These are phyloP conservation scores for Metschnikowia cubensis DNA, from an alignment of 805 yeast species.

Conservation along the genomic window DNA sequence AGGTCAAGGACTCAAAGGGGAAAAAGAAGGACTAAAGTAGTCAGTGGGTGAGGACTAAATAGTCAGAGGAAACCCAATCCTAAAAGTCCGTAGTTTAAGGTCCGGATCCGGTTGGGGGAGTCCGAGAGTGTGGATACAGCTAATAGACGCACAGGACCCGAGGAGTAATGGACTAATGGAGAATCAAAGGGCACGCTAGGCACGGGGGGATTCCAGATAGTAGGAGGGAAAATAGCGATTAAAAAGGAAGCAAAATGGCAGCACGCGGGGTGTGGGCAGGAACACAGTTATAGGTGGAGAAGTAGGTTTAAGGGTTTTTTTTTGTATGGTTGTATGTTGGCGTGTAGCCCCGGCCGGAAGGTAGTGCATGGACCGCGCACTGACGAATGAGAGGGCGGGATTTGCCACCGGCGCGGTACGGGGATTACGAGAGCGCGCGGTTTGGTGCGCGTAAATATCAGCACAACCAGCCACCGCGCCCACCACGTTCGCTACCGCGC, in stretches of 20 bases:
- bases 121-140: not conserved
- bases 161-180: not conserved
- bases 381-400: constrained; percentile 13
- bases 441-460: constrained; percentile 4
- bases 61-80: not conserved
- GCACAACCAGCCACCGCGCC: constrained; percentile 4
- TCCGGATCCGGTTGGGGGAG: not conserved
- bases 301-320: constrained; percentile 3
- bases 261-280: constrained; percentile 3
- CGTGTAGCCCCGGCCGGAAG: constrained; percentile 1
- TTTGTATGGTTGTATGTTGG: constrained; percentile 3
- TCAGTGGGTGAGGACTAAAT: not conserved
- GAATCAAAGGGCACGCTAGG: too few relatives aligned
- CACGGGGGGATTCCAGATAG: not conserved
- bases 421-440: constrained; percentile 3
- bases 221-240: not conserved
- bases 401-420: constrained; percentile 13
- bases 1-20: not conserved
- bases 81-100: not conserved
- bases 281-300: not conserved
- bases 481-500: not conserved
- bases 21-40: not conserved
- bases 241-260: not conserved
- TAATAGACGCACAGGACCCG: not conserved
- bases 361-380: constrained; percentile 15